These are phyloP conservation scores for Podaxis carcinomalis DNA, from an alignment of 768 basidiomycete genomes.

Conservation along the genomic window DNA sequence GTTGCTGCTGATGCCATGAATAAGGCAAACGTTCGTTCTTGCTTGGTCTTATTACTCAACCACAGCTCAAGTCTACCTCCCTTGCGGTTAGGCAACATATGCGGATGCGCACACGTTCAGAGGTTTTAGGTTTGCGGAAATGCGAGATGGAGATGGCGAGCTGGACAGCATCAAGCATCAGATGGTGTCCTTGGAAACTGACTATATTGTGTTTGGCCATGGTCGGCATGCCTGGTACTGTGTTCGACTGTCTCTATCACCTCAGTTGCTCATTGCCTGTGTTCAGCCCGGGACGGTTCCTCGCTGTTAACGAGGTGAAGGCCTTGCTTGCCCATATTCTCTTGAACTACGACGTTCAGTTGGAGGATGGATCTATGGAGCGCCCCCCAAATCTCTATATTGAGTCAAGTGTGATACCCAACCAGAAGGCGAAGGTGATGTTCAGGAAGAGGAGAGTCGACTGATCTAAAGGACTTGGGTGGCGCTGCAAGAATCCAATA, in stretches of 20 bases:
- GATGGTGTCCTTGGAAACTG: constrained; percentile 21
- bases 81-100: constrained; percentile 13
- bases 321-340: constrained; percentile 31
- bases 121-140: constrained; percentile 31
- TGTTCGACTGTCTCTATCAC: not conserved
- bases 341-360: constrained; percentile 33
- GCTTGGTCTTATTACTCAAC: not conserved
- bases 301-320: constrained; percentile 35
- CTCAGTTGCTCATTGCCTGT: not conserved
- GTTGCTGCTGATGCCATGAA: constrained; percentile 23
- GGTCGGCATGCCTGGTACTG: constrained; percentile 26
- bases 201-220: constrained; percentile 26
- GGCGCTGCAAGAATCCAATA: no score
- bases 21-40: constrained; percentile 4
- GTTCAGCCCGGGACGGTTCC: constrained; percentile 35
- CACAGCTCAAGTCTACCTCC: not conserved
- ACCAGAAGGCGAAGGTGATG: constrained; percentile 6
- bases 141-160: constrained; percentile 18
- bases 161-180: constrained; percentile 21
- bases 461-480: not conserved
- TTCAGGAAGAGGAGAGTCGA: constrained; percentile 8
- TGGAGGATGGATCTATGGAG: constrained; percentile 7
- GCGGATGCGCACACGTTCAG: constrained; percentile 29
- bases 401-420: not conserved
- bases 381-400: not conserved